Evolutionary conservation across 441 rosid species (phyloP), one percentile per base, ranked within the genome.

Genomic region (Croton setiger): DNA sequence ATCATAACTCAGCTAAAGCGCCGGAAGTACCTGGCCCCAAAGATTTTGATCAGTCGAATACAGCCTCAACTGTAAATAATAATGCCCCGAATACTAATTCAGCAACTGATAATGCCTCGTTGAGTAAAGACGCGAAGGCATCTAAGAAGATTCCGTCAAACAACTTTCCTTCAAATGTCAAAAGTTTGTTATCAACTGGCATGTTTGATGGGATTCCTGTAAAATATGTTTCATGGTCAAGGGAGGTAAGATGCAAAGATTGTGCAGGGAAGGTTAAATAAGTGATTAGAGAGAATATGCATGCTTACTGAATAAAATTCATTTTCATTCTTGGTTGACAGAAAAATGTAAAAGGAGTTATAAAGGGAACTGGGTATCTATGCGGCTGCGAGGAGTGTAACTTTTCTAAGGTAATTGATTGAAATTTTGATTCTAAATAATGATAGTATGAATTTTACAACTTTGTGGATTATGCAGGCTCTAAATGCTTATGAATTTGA

Each of bases 201-300:
- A 86, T 88, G 81, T 86, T 86, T 77, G 93, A 88, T 64, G 93
- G 89, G 43, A 88, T 88, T 68, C 85, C 86, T 37, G 93, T 88
- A 49, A 88, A 88, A 69, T 88, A 88, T 68, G 81, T 85, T 66
- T 84, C 91, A 33, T 85, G 91, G 91, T 85, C 89, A 11, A 86
- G 85, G 53, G 91, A 88, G 87, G 93, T 88, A 78, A 83, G 74
- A 21, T 56, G 59, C 35, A 63, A 55, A 43, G 33, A 55, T 67
- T 63, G 54, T 35, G 33, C 20, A n/a, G 20, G 58, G 35, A 39
- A 49, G 47, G 37, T 8, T 65, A 57, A 37, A 13, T 62, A 33
- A 35, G 15, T 37, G 14, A 39, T 23, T 70, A 49, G 51, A 21
- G 57, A 23, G 39, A 56, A 41, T 35, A 1, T 64, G 39, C 60